Evolutionary conservation across 1,139 yeast species (phyloP).

Genomic region (Yamadazyma atmosphaerica): DNA sequence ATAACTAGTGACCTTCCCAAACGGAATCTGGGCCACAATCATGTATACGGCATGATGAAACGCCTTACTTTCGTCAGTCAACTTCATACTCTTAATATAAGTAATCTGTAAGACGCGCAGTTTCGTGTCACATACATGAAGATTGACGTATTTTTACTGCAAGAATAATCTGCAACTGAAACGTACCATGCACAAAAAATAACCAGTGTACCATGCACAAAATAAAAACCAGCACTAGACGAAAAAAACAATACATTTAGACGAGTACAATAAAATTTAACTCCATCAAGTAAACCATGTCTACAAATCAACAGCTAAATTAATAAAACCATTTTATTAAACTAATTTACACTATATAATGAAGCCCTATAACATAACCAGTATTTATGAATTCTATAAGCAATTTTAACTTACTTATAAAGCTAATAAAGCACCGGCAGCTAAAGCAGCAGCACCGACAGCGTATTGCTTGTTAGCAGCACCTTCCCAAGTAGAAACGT

Average conservation of each 20-base stretch:
- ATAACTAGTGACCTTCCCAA: conserved; percentile 68
- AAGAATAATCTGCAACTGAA: too few species aligned
- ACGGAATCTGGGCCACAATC: conserved; percentile 54
- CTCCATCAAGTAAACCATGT: too few species aligned
- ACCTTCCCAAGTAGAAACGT: conserved; percentile 42
- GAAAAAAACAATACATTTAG: background rate
- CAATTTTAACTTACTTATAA: conserved; percentile 34
- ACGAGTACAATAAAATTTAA: too few species aligned
- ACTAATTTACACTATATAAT: conserved; percentile 15
- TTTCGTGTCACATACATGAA: too few species aligned
- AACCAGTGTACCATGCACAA: background rate
- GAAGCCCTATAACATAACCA: conserved; percentile 2
- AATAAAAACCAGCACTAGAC: background rate
- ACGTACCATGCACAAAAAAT: too few species aligned
- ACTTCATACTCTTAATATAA: conserved; percentile 18
- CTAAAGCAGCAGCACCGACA: conserved; percentile 51
- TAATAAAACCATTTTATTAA: conserved; percentile 6
- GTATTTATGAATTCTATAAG: background rate
- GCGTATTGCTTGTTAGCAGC: conserved; percentile 36
- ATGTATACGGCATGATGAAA: conserved; percentile 64
- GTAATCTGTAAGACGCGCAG: too few species aligned
- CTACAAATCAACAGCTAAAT: background rate
- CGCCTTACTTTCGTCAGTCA: conserved; percentile 51
- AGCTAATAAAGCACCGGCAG: conserved; percentile 56
- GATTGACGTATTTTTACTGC: too few species aligned